Conservation (phyloP, 2,329 filamentous ascomycete genomes). For the Pestalotiopsis sp. region DNA sequence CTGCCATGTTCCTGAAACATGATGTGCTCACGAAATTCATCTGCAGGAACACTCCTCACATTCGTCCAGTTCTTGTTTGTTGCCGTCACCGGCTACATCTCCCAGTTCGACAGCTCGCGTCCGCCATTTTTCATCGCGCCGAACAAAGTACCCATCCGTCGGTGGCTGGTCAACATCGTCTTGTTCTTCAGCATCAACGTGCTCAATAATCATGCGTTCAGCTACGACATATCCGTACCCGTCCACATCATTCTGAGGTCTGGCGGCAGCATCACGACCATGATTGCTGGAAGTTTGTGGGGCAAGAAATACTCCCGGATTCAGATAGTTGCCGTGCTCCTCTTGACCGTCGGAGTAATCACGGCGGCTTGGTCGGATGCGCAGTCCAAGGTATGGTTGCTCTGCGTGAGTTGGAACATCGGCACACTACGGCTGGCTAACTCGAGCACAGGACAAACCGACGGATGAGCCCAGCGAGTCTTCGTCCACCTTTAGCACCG, state of each 20-base stretch:
- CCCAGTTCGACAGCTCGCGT: constrained; percentile 69
- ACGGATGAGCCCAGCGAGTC: constrained; percentile 27
- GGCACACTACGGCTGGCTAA: constrained; percentile 23
- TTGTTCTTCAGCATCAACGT: constrained; percentile 95
- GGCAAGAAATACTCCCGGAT: constrained; percentile 82
- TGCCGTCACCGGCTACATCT: constrained; percentile 74
- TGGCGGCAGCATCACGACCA: constrained; percentile 93
- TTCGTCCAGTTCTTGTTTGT: constrained; percentile 91
- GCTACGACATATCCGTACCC: constrained; percentile 93
- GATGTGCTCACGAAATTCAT: constrained; percentile 13
- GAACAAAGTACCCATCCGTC: constrained; percentile 79
- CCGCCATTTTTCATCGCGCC: constrained; percentile 74
- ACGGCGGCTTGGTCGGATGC: constrained; percentile 90
- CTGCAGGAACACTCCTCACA: constrained; percentile 77
- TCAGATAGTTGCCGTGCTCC: constrained; percentile 78
- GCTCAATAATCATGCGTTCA: constrained; percentile 96
- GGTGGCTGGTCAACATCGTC: constrained; percentile 86
- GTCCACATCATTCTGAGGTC: constrained; percentile 96
- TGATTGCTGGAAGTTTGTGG: constrained; percentile 84
- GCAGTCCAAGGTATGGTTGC: constrained; percentile 69
- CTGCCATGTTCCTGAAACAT: neutral
- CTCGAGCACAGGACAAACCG: constrained; percentile 24
- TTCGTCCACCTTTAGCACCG: constrained; percentile 58
- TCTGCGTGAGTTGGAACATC: neutral
- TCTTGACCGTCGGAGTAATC: constrained; percentile 86